phyloP scores from a whole-genome alignment of 2,329 filamentous ascomycete species.

The Nannizziopsis arthrosporioides region DNA sequence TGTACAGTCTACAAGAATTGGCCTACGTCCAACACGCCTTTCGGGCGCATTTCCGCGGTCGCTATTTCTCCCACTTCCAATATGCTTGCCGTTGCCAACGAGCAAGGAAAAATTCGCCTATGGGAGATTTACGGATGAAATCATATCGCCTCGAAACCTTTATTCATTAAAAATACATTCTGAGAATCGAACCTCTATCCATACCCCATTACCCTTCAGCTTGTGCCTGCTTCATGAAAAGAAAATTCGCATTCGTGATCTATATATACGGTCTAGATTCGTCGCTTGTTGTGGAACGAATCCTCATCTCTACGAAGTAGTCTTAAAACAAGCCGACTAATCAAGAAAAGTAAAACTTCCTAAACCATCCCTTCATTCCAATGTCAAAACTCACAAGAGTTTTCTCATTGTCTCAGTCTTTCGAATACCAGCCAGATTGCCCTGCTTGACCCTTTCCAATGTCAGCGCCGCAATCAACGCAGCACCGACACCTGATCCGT shows the following conservation, averaged over 20 bases:
- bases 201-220: neutral
- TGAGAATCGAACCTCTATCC: neutral
- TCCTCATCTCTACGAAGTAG: neutral
- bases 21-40: slow-evolving; percentile 80
- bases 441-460: slow-evolving; percentile 49
- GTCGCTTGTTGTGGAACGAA: neutral
- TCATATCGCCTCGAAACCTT: slow-evolving; percentile 13
- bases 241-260: neutral
- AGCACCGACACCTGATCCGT: slow-evolving; percentile 93
- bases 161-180: neutral
- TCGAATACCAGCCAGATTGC: slow-evolving; percentile 48
- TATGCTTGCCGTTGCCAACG: slow-evolving; percentile 75
- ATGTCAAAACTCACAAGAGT: slow-evolving; percentile 1
- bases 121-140: slow-evolving; percentile 70
- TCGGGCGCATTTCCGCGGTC: slow-evolving; percentile 69
- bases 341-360: neutral
- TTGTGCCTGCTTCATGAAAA: neutral
- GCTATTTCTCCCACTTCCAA: slow-evolving; percentile 56
- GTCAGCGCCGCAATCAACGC: slow-evolving; percentile 76
- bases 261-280: neutral
- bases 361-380: neutral
- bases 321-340: neutral
- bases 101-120: slow-evolving; percentile 72
- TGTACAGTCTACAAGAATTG: slow-evolving; percentile 95
- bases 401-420: slow-evolving; percentile 32